Evolutionary conservation across 2,329 filamentous ascomycete species (phyloP).

Genomic region (Chaetomium globosum): DNA sequence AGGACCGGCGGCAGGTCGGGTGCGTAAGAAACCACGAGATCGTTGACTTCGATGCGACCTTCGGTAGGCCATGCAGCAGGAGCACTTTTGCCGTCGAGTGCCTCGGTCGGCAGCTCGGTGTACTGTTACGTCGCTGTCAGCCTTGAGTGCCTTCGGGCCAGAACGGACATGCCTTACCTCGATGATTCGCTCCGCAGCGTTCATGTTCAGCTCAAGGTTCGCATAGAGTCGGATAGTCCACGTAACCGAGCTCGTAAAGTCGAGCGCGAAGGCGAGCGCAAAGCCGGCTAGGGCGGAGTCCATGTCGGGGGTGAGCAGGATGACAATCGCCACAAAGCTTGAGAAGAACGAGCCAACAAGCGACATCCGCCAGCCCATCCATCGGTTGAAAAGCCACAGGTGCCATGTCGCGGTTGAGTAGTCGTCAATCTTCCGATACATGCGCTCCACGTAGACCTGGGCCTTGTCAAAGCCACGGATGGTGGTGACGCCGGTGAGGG

Average conservation of each 20-base stretch:
- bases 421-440: constrained; percentile 70
- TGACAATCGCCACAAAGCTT: constrained; percentile 63
- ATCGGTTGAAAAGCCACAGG: constrained; percentile 73
- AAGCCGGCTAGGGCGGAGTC: constrained; percentile 74
- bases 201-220: constrained; percentile 76
- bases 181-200: constrained; percentile 72
- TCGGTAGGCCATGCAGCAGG: constrained; percentile 75
- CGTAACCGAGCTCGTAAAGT: constrained; percentile 66
- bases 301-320: constrained; percentile 63
- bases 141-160: neutral
- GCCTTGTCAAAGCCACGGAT: constrained; percentile 75
- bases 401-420: constrained; percentile 68
- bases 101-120: constrained; percentile 67
- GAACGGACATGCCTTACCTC: constrained; percentile 47
- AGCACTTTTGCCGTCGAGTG: constrained; percentile 61
- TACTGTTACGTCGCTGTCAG: constrained; percentile 48
- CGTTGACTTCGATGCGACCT: constrained; percentile 71
- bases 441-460: constrained; percentile 66
- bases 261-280: constrained; percentile 71
- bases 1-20: constrained; percentile 70
- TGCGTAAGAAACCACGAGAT: constrained; percentile 73
- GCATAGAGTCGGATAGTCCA: constrained; percentile 70
- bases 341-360: constrained; percentile 71
- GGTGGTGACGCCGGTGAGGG: constrained; percentile 71
- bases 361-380: constrained; percentile 74